Conservation (phyloP, 768 basidiomycete genomes). For the Xerocomellus amylosporus region DNA sequence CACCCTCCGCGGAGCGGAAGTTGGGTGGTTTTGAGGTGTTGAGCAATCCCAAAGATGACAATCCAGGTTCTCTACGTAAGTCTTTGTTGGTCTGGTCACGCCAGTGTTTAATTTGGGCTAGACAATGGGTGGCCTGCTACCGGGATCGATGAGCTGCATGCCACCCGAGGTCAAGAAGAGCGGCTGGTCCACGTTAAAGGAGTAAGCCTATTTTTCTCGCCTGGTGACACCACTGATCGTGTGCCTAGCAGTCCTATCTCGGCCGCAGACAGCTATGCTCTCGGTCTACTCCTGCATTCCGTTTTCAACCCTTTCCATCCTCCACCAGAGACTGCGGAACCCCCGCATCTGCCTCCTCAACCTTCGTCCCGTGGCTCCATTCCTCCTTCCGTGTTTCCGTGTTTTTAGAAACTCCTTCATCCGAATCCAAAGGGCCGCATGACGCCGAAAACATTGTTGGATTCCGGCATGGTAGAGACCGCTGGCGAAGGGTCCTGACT, state of each 20-base stretch:
- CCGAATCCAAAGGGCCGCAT: conserved; percentile 82
- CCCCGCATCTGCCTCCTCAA: conserved; percentile 76
- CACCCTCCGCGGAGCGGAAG: conserved; percentile 95
- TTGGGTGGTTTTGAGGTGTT: conserved; percentile 92
- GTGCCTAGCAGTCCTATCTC: conserved; percentile 47
- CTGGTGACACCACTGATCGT: neutral
- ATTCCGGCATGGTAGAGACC: conserved; percentile 71
- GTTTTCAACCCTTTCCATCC: conserved; percentile 87
- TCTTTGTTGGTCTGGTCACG: neutral
- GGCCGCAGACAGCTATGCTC: conserved; percentile 80
- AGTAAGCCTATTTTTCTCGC: conserved; percentile 46
- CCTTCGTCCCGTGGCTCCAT: conserved; percentile 75
- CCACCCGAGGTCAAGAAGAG: conserved; percentile 86
- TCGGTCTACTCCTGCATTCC: conserved; percentile 81
- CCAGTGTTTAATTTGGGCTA: conserved; percentile 30
- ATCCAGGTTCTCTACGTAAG: conserved; percentile 77
- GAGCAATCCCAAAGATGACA: conserved; percentile 78
- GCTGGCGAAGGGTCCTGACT: conserved; percentile 63
- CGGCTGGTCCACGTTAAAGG: conserved; percentile 81
- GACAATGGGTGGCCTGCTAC: conserved; percentile 66
- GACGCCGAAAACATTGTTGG: conserved; percentile 72
- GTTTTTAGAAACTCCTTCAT: conserved; percentile 85
- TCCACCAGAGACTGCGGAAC: conserved; percentile 61
- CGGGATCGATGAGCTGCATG: conserved; percentile 57
- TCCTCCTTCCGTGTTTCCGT: conserved; percentile 68